Percentiles rank a stretch among this genome's conserved stretches.
These are phyloP conservation scores for Leavenworthia alabamica DNA, from an alignment of 345 rosid species.

Conservation along the genomic window DNA sequence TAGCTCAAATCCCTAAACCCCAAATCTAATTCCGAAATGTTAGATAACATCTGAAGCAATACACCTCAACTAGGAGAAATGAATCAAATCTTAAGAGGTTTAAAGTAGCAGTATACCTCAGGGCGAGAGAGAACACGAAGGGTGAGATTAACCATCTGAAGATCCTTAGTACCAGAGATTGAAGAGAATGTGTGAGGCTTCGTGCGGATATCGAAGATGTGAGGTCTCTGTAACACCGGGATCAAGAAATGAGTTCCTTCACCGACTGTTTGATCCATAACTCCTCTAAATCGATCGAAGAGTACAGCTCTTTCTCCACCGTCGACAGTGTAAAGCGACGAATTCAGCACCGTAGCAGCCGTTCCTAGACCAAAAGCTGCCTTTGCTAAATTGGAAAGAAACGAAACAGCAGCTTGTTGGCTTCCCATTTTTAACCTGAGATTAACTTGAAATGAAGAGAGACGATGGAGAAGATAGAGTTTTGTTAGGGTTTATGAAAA, in stretches of 20 bases:
- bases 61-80: neutral
- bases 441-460: neutral
- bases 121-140: constrained; percentile 97
- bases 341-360: constrained; percentile 48
- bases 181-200: constrained; percentile 95
- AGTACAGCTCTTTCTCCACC: constrained; percentile 95
- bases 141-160: constrained; percentile 96
- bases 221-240: constrained; percentile 87
- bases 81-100: neutral
- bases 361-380: constrained; percentile 84
- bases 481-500: constrained; percentile 33
- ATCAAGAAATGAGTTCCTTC: constrained; percentile 94
- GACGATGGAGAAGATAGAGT: constrained; percentile 12
- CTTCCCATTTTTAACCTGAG: constrained; percentile 52
- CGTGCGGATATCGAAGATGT: constrained; percentile 78
- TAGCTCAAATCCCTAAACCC: neutral
- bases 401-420: constrained; percentile 66
- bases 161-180: constrained; percentile 92
- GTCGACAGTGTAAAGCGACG: constrained; percentile 94
- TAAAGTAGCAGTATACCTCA: constrained; percentile 38
- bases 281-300: constrained; percentile 90
- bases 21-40: neutral
- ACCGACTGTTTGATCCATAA: constrained; percentile 62
- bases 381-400: constrained; percentile 59
- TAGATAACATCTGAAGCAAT: neutral